phyloP scores from a whole-genome alignment of 768 basidiomycete species.

The Kwoniella europaea region DNA sequence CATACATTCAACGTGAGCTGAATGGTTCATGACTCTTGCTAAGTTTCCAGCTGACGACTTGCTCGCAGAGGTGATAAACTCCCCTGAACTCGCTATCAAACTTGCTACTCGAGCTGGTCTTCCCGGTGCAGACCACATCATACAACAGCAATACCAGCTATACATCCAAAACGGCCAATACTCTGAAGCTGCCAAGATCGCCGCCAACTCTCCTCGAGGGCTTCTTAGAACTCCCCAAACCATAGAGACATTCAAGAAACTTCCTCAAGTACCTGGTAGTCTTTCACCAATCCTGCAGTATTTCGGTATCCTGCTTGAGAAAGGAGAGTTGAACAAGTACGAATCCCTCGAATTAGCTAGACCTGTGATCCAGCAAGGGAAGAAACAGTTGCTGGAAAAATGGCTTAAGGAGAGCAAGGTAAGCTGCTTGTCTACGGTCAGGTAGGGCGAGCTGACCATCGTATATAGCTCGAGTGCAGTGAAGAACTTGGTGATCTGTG shows the following conservation, averaged over 20 bases:
- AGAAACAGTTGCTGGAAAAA: slow-evolving; percentile 95
- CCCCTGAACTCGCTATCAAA: slow-evolving; percentile 97
- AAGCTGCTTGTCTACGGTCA: slow-evolving; percentile 1
- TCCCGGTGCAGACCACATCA: slow-evolving; percentile 96
- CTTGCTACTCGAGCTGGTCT: slow-evolving; percentile 93
- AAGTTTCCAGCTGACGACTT: slow-evolving; percentile 8
- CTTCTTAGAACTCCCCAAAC: slow-evolving; percentile 92
- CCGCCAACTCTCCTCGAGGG: slow-evolving; percentile 94
- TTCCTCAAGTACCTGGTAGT: slow-evolving; percentile 85
- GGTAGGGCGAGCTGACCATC: slow-evolving; percentile 5
- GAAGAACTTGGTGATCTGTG: slow-evolving; percentile 99
- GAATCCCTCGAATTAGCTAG: slow-evolving; percentile 95
- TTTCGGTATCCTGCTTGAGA: slow-evolving; percentile 97
- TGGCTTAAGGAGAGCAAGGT: slow-evolving; percentile 99
- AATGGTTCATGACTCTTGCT: neutral
- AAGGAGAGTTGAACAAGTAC: slow-evolving; percentile 94
- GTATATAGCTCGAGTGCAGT: slow-evolving; percentile 83
- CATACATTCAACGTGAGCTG: slow-evolving; percentile 77
- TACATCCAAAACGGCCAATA: slow-evolving; percentile 87
- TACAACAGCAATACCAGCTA: slow-evolving; percentile 89
- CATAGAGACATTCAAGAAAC: slow-evolving; percentile 96
- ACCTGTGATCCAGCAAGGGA: slow-evolving; percentile 91
- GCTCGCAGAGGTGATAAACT: slow-evolving; percentile 73
- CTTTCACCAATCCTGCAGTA: slow-evolving; percentile 96
- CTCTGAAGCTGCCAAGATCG: slow-evolving; percentile 93